phyloP scores from a whole-genome alignment of 306 rosid genomes.

The Quercus mongolica region DNA sequence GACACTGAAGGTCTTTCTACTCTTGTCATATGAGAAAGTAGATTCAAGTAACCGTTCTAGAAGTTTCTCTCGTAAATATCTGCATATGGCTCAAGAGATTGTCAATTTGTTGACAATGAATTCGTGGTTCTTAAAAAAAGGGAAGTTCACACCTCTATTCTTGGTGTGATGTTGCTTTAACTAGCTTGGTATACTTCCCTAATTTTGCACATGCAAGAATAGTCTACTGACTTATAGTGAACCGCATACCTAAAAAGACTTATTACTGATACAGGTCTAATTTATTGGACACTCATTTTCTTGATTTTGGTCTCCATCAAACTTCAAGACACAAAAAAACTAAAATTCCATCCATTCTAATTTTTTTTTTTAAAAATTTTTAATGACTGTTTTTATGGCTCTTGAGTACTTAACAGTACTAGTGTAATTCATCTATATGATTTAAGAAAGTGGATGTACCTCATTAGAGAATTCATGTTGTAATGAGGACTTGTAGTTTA shows the following conservation, averaged over 20 bases:
- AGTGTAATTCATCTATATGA: neutral
- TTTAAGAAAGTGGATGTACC: neutral
- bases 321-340: neutral
- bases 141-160: neutral
- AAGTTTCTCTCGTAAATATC: neutral
- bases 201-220: neutral
- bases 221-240: neutral
- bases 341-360: neutral
- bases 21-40: neutral
- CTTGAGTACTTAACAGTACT: neutral
- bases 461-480: neutral
- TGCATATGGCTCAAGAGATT: neutral
- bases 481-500: neutral
- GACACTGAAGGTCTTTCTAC: slow-evolving; percentile 17
- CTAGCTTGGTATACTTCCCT: neutral
- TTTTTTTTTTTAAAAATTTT: neutral
- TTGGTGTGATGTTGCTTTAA: neutral
- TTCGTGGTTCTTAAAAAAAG: neutral
- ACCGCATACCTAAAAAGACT: too few relatives aligned
- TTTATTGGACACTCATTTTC: neutral
- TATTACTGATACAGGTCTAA: neutral
- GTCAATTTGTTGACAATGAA: neutral
- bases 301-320: neutral
- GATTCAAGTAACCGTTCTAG: neutral
- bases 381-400: neutral